phyloP scores from a whole-genome alignment of 2,329 filamentous ascomycete species.

The Bipolaris bicolor region DNA sequence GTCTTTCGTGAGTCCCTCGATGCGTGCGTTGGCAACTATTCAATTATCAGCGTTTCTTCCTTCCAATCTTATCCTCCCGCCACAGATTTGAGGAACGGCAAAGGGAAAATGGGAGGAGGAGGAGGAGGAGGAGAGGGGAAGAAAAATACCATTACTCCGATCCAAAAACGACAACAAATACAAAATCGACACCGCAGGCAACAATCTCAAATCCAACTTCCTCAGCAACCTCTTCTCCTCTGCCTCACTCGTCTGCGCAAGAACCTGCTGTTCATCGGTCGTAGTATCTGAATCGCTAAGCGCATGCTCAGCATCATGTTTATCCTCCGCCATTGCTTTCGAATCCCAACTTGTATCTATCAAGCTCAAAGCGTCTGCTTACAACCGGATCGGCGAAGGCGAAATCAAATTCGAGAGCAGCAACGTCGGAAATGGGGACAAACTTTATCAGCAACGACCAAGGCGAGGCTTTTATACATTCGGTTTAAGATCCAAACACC shows the following conservation, averaged over 20 bases:
- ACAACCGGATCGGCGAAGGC: no score
- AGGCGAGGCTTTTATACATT: no score
- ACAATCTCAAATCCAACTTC: slow-evolving; percentile 56
- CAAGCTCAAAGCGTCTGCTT: no score
- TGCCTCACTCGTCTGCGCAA: slow-evolving; percentile 36
- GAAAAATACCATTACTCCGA: slow-evolving; percentile 41
- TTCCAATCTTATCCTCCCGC: no score
- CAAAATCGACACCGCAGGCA: slow-evolving; percentile 52
- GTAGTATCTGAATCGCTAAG: slow-evolving; percentile 35
- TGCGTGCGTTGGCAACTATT: slow-evolving; percentile 54
- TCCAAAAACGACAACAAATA: slow-evolving; percentile 51
- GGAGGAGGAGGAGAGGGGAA: no score
- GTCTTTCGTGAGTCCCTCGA: slow-evolving; percentile 46
- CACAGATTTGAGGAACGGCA: no score
- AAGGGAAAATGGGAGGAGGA: no score
- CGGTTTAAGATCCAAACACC: neutral
- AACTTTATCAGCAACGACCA: no score
- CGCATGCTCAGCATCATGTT: slow-evolving; percentile 21
- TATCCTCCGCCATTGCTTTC: slow-evolving; percentile 27
- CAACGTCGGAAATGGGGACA: no score
- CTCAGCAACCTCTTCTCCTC: slow-evolving; percentile 65
- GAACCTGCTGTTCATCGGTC: slow-evolving; percentile 17
- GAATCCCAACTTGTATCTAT: no score
- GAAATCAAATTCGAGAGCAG: no score
- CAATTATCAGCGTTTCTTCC: no score